Evolutionary conservation across 2,329 filamentous ascomycete species (phyloP).

Genomic region (Colletotrichum musicola): DNA sequence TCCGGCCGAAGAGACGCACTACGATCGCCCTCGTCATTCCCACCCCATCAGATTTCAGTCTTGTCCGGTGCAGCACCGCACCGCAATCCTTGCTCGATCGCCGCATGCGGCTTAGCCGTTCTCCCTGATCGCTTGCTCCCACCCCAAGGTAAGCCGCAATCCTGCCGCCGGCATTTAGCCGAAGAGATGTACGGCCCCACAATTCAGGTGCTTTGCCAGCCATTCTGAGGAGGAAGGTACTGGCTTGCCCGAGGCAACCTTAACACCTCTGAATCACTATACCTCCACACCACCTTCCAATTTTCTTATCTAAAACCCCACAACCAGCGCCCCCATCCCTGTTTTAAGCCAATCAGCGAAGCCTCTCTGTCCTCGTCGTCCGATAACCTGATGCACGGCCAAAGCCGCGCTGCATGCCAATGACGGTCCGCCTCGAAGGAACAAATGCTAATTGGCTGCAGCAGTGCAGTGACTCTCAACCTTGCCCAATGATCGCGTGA

Average conservation of each 20-base stretch:
- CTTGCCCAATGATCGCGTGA: conserved; percentile 32
- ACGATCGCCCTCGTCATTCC: conserved; percentile 26
- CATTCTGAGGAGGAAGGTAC: conserved; percentile 4
- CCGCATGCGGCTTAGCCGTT: conserved; percentile 23
- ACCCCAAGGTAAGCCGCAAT: conserved; percentile 35
- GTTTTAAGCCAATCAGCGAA: conserved; percentile 23
- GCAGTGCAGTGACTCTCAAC: conserved; percentile 29
- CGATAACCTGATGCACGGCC: conserved; percentile 26
- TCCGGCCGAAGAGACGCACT: conserved; percentile 19
- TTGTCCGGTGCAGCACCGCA: conserved; percentile 26
- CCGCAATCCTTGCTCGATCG: conserved; percentile 20
- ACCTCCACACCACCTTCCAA: conserved; percentile 18
- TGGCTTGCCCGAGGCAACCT: neutral
- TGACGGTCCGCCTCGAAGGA: conserved; percentile 6
- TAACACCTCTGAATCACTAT: conserved; percentile 20
- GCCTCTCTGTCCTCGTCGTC: conserved; percentile 15
- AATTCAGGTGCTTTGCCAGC: conserved; percentile 12
- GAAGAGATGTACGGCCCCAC: neutral
- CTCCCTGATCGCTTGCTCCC: neutral
- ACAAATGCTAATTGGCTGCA: conserved; percentile 34
- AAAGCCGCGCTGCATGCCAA: conserved; percentile 22
- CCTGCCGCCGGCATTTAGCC: conserved; percentile 32
- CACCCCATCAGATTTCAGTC: conserved; percentile 20
- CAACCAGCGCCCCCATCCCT: conserved; percentile 6
- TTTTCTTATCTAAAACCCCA: neutral